These are phyloP conservation scores for Saccharomyces hybrid DNA, from an alignment of 1,139 yeast species.

Conservation along the genomic window DNA sequence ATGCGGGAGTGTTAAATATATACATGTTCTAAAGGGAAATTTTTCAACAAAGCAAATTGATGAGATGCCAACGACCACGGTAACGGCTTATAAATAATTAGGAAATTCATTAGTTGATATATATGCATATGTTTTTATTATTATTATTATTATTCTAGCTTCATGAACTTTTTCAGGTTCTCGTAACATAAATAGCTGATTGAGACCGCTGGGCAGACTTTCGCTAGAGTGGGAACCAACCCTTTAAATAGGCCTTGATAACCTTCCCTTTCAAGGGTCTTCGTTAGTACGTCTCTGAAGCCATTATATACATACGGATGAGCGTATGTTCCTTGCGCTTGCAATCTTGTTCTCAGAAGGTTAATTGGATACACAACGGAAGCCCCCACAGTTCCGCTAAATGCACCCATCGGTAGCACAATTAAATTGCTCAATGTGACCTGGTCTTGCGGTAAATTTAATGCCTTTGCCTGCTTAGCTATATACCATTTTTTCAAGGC, in stretches of 20 bases:
- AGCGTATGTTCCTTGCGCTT: conserved; percentile 95
- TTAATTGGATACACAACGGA: conserved; percentile 91
- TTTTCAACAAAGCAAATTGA: neutral
- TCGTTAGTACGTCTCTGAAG: conserved; percentile 66
- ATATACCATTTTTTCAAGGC: conserved; percentile 75
- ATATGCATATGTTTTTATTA: neutral
- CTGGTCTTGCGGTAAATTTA: conserved; percentile 49
- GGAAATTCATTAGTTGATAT: neutral
- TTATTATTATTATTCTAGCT: conserved; percentile 36
- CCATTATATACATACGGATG: conserved; percentile 87
- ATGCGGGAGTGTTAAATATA: neutral
- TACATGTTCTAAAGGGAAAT: neutral
- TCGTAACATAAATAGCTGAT: conserved; percentile 93
- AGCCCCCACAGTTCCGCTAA: conserved; percentile 94
- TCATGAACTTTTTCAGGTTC: conserved; percentile 65
- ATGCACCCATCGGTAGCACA: conserved; percentile 85
- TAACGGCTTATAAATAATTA: neutral
- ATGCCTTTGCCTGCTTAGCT: conserved; percentile 49
- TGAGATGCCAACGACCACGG: neutral
- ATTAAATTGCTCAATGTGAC: conserved; percentile 70
- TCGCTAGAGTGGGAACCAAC: conserved; percentile 84
- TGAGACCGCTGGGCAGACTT: conserved; percentile 96
- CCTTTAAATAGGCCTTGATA: conserved; percentile 87
- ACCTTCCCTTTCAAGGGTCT: conserved; percentile 81
- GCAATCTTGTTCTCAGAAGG: conserved; percentile 81